These are phyloP conservation scores for Nosema muscidifuracis DNA, from an alignment of 371 early-diverging fungal genomes.

Conservation along the genomic window DNA sequence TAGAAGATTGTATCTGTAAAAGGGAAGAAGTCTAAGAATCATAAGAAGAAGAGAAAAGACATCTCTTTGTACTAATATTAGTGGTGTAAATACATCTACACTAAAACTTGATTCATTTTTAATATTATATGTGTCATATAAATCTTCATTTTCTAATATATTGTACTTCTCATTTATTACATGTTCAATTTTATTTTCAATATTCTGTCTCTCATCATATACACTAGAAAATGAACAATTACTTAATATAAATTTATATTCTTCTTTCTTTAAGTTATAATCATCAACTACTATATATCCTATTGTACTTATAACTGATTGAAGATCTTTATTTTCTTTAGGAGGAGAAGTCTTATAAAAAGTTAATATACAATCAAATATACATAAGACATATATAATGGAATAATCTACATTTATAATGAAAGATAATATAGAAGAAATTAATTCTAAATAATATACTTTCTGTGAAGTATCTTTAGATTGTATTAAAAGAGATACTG, in stretches of 20 bases:
- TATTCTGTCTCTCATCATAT: neutral
- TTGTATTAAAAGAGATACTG: neutral
- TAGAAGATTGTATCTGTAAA: neutral
- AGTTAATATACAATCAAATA: neutral
- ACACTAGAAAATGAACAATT: neutral
- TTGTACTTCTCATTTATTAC: neutral
- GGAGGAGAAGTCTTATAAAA: neutral
- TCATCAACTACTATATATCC: neutral
- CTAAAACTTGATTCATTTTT: neutral
- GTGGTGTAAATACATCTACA: constrained; percentile 4
- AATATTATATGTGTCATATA: too few species aligned
- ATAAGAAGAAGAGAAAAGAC: neutral
- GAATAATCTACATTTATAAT: neutral
- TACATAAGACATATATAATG: neutral
- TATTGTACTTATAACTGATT: neutral
- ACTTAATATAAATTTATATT: neutral
- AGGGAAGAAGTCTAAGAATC: neutral
- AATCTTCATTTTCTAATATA: neutral
- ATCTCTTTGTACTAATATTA: neutral
- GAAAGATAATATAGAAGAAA: neutral
- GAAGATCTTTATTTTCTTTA: neutral
- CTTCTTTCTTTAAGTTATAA: neutral
- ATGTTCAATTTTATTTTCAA: neutral
- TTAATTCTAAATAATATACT: neutral
- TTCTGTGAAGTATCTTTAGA: neutral